Base-by-base conservation (phyloP, 2,329 filamentous ascomycete genomes). In the Hysterium pulicare region DNA sequence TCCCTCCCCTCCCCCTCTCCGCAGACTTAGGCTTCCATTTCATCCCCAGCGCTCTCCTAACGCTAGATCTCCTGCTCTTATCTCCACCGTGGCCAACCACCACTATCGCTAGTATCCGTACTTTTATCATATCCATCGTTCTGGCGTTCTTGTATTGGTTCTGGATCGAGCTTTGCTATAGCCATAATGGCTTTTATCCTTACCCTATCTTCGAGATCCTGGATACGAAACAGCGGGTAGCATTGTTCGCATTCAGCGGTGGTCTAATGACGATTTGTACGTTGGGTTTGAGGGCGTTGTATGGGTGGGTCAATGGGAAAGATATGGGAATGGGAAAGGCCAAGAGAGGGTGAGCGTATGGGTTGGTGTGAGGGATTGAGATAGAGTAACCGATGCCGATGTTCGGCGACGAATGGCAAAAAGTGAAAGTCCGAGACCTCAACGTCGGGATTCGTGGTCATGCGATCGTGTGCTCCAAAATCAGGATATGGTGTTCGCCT, bases 151-250 rank as follows among this genome's bases (percentile, higher is more conserved):
- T 68, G 2, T 90, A 90, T 64, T 90, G 85, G 84, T 77, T 77
- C 49, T 90, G 86, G 86, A 78, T 89, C 19, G 84, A 90, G 65
- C 73, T 80, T 19, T 89, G 85, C 68, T 86, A 79, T 54, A 73
- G 72, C 33, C 71, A 77, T 45, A 89, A 89, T 54, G 80, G 83
- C 41, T 83, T 76, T 53, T 94, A 95, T 54, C 89, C 90, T 0
- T 95, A 96, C 64, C 90, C 90, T 1, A 76, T 95, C 20, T 91
- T 96, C 50, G 82, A 74, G 7, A 62, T 86, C 33, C 70, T 94
- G 32, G 76, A 73, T 38, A 85, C 81, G 0, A 61, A 71, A 37
- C 83, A 89, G 58, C 78, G 90, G 16, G 70, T 82, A 7, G 68
- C 78, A 0, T 71, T 95, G 8, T 95, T 94, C 53, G 74, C 74